phyloP scores from a whole-genome alignment of 176 grass and related monocot species.

The Eragrostis nindensis region DNA sequence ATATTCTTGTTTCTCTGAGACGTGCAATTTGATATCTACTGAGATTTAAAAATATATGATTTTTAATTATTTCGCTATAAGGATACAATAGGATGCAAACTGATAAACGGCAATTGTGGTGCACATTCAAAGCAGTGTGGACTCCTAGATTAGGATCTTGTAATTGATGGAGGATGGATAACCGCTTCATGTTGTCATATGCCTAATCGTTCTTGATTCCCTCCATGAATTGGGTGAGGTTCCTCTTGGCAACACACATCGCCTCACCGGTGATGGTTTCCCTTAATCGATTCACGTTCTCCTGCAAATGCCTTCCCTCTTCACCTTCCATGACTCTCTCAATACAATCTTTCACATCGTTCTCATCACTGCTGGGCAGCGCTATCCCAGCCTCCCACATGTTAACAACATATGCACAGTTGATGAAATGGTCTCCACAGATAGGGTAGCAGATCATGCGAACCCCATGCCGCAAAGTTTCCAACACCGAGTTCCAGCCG shows the following conservation, averaged over 20 bases:
- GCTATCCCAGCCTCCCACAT: conserved; percentile 57
- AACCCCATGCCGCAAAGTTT: conserved; percentile 55
- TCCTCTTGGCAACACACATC: conserved; percentile 31
- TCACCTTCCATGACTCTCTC: conserved; percentile 48
- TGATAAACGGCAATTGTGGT: no score
- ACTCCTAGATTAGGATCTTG: no score
- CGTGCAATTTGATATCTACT: no score
- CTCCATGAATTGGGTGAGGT: conserved; percentile 44
- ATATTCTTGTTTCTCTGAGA: no score
- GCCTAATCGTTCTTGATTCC: conserved; percentile 22
- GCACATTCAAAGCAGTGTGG: no score
- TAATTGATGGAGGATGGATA: no score
- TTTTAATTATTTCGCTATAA: no score
- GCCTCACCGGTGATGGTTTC: conserved; percentile 43
- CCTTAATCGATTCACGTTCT: conserved; percentile 45
- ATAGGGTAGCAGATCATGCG: conserved; percentile 73
- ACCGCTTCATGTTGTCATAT: no score
- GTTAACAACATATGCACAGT: conserved; percentile 54
- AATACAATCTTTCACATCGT: conserved; percentile 43
- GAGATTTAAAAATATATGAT: no score
- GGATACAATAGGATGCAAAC: no score
- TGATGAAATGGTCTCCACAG: conserved; percentile 72
- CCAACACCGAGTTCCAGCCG: conserved; percentile 74
- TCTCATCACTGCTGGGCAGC: not conserved
- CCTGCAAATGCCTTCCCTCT: conserved; percentile 47